phyloP scores from a whole-genome alignment of 139 green algal genomes.

The Chlamydomonas sp. region DNA sequence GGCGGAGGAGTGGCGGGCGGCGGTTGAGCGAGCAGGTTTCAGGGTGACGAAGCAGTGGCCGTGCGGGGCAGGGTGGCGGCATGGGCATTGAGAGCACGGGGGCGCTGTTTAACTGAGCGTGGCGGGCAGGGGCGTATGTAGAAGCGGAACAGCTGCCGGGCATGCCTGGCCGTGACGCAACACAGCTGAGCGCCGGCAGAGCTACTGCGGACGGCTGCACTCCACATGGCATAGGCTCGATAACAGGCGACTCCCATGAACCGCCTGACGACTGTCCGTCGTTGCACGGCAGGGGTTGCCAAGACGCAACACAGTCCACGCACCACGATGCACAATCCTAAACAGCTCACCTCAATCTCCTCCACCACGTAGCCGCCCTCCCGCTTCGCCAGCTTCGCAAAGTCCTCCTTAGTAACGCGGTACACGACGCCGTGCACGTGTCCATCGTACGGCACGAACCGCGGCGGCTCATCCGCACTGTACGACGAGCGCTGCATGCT shows the following conservation, averaged over 20 bases:
- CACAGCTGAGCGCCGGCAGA: too few species aligned
- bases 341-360: conserved; percentile 45
- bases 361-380: conserved; percentile 55
- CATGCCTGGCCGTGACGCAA: too few species aligned
- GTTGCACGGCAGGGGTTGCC: too few species aligned
- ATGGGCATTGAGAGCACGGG: too few species aligned
- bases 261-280: too few species aligned
- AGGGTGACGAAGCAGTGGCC: background rate
- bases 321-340: background rate
- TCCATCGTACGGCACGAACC: conserved; percentile 16
- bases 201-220: too few species aligned
- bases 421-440: conserved; percentile 63
- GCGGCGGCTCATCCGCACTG: background rate
- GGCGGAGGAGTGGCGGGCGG: background rate
- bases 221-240: too few species aligned
- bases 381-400: conserved; percentile 46
- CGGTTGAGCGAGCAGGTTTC: background rate
- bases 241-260: too few species aligned
- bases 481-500: background rate
- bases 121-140: too few species aligned
- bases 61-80: background rate
- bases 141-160: too few species aligned
- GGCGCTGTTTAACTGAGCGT: too few species aligned
- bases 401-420: conserved; percentile 35
- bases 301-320: too few species aligned